Percentiles rank a stretch among this genome's conserved stretches.
phyloP scores from a whole-genome alignment of 108 stramenopile genomes.

The Discostella pseudostelligera region DNA sequence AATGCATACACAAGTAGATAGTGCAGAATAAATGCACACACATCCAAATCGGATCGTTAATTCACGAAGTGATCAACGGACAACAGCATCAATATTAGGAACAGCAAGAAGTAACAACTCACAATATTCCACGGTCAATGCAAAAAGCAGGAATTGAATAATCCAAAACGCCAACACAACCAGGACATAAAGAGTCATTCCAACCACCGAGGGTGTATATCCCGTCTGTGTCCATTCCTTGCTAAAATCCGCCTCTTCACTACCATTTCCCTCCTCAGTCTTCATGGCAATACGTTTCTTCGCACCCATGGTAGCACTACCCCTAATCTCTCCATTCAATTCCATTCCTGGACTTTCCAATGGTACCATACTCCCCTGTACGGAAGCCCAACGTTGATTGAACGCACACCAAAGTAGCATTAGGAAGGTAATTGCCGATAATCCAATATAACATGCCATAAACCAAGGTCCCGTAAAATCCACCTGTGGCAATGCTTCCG shows the following conservation, averaged over 20 bases:
- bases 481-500: constrained; percentile 23
- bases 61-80: no score
- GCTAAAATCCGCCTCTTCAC: neutral
- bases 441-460: constrained; percentile 37
- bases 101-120: no score
- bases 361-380: constrained; percentile 29
- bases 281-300: neutral
- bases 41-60: neutral
- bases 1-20: neutral
- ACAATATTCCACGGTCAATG: constrained; percentile 46
- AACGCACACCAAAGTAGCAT: constrained; percentile 53
- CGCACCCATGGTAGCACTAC: neutral
- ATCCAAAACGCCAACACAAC: constrained; percentile 32
- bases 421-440: constrained; percentile 37
- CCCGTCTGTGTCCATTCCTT: constrained; percentile 54
- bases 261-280: no score
- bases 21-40: no score
- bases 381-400: constrained; percentile 50
- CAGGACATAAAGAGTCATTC: constrained; percentile 40
- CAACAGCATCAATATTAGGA: no score
- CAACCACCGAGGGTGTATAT: constrained; percentile 49
- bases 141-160: constrained; percentile 37
- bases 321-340: no score
- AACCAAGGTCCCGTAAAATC: constrained; percentile 35
- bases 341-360: constrained; percentile 5